Percentiles rank a stretch among this genome's conserved stretches.
Conservation (phyloP, 2,329 filamentous ascomycete genomes). For the Macrophomina pseudophaseolina region DNA sequence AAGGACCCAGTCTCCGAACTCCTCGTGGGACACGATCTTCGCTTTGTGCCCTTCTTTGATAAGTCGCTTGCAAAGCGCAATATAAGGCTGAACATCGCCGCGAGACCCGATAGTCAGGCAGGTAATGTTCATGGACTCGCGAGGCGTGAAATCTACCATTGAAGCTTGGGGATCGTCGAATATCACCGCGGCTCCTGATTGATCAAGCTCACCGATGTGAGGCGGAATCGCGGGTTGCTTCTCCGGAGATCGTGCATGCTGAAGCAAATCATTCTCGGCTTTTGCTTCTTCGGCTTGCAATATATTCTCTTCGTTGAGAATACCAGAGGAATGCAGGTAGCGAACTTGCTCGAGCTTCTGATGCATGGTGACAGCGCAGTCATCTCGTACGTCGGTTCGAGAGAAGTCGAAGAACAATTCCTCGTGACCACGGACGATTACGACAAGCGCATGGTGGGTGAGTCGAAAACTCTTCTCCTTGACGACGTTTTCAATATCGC, state of each 20-base stretch:
- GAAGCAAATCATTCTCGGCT: conserved; percentile 79
- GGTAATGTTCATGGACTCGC: conserved; percentile 78
- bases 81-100: conserved; percentile 97
- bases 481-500: conserved; percentile 88
- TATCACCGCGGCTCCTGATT: conserved; percentile 63
- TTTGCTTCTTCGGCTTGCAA: conserved; percentile 75
- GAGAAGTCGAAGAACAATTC: conserved; percentile 96
- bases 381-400: conserved; percentile 77
- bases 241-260: conserved; percentile 67
- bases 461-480: conserved; percentile 96
- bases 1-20: conserved; percentile 88
- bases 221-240: conserved; percentile 39
- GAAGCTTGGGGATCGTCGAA: conserved; percentile 91
- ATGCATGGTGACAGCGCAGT: conserved; percentile 82
- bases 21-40: conserved; percentile 87
- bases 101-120: conserved; percentile 95
- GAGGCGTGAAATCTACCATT: conserved; percentile 88
- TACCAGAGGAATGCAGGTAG: conserved; percentile 71
- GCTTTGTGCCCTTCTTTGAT: conserved; percentile 84
- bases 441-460: conserved; percentile 85
- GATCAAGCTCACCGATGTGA: conserved; percentile 30
- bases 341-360: conserved; percentile 75
- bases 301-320: conserved; percentile 70
- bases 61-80: conserved; percentile 90
- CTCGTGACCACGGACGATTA: conserved; percentile 93